Conservation (phyloP, 1,284 basidiomycete species). For the Ustilago loliicola region DNA sequence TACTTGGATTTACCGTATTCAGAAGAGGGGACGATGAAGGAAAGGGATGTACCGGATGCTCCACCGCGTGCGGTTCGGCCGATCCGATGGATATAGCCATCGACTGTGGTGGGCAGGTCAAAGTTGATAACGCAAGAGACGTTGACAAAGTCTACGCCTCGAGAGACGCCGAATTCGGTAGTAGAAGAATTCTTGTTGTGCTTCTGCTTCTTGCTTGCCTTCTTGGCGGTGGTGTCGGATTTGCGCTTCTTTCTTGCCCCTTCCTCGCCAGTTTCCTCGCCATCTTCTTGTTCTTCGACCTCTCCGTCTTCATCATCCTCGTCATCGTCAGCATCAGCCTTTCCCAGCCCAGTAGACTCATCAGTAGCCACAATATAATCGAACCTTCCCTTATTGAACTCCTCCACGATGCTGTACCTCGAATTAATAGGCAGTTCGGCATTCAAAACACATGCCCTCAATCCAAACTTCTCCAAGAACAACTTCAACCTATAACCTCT, state of each 20-base stretch:
- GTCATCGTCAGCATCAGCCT: conserved; percentile 50
- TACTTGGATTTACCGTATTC: conserved; percentile 78
- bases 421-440: conserved; percentile 96
- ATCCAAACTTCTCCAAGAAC: conserved; percentile 97
- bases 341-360: conserved; percentile 74
- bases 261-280: conserved; percentile 1
- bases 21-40: conserved; percentile 84
- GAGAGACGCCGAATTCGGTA: conserved; percentile 89
- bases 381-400: conserved; percentile 98
- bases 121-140: conserved; percentile 99
- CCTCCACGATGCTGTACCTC: conserved; percentile 95
- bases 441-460: conserved; percentile 95
- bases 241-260: conserved; percentile 39
- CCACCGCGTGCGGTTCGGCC: conserved; percentile 96
- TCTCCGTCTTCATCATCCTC: conserved; percentile 9
- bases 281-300: conserved; percentile 15
- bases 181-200: conserved; percentile 8
- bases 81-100: conserved; percentile 95
- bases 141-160: conserved; percentile 96
- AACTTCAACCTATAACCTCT: conserved; percentile 93
- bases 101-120: conserved; percentile 88
- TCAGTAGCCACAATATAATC: conserved; percentile 99
- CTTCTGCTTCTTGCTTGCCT: conserved; percentile 22
- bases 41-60: conserved; percentile 89
- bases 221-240: conserved; percentile 1